These are phyloP conservation scores for Orychophragmus violaceus DNA, from an alignment of 345 rosid species.

Conservation along the genomic window DNA sequence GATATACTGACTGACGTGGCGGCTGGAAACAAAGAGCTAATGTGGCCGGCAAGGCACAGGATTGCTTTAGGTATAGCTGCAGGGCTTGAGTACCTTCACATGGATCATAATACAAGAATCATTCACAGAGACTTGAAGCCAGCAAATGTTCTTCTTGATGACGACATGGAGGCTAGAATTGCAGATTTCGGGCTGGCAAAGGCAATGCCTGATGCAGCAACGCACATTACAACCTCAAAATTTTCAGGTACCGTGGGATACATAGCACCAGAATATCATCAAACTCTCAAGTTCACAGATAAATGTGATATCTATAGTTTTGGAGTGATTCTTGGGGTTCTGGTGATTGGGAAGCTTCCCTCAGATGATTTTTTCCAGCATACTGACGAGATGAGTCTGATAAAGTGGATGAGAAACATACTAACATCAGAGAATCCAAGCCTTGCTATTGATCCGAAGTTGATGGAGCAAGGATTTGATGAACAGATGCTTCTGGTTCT, in stretches of 20 bases:
- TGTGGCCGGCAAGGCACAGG: slow-evolving; percentile 64
- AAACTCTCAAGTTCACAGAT: slow-evolving; percentile 79
- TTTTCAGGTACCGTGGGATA: slow-evolving; percentile 89
- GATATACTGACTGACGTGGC: slow-evolving; percentile 43
- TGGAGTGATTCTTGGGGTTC: slow-evolving; percentile 67
- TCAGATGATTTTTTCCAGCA: slow-evolving; percentile 78
- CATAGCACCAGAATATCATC: slow-evolving; percentile 85
- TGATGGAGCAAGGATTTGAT: slow-evolving; percentile 54
- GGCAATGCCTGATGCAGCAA: slow-evolving; percentile 61
- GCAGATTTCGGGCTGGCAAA: slow-evolving; percentile 89
- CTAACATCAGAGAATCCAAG: slow-evolving; percentile 60
- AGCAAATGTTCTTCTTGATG: slow-evolving; percentile 78
- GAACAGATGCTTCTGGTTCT: slow-evolving; percentile 78
- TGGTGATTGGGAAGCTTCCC: slow-evolving; percentile 81
- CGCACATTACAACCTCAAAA: slow-evolving; percentile 57
- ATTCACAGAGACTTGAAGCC: slow-evolving; percentile 93
- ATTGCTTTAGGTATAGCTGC: slow-evolving; percentile 75
- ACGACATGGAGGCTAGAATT: slow-evolving; percentile 87
- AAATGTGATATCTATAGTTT: slow-evolving; percentile 83
- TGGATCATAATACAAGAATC: slow-evolving; percentile 53
- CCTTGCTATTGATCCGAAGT: slow-evolving; percentile 54
- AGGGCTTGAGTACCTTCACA: slow-evolving; percentile 87
- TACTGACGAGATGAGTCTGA: slow-evolving; percentile 59
- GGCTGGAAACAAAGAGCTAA: slow-evolving; percentile 46
- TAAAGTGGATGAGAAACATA: slow-evolving; percentile 73